Conservation (phyloP, 306 rosid genomes). For the Glycine soja region DNA sequence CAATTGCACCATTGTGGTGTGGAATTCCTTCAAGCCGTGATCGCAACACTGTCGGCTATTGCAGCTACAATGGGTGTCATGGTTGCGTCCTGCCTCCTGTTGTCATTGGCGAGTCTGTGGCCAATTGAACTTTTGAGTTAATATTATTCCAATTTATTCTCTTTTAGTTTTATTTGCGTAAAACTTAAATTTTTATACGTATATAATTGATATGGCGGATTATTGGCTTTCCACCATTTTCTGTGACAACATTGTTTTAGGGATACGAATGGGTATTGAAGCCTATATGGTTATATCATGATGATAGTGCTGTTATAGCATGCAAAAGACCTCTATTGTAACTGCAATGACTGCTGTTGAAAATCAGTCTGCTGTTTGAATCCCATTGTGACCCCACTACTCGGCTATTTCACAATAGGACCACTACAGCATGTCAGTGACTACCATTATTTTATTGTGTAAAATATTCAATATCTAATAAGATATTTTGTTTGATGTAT, state of each 20-base stretch:
- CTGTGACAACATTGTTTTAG: not conserved
- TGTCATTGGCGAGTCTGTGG: not conserved
- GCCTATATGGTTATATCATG: not conserved
- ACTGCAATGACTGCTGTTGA: not conserved
- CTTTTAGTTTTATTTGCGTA: not conserved
- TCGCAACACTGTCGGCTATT: not conserved
- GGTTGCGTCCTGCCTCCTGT: not conserved
- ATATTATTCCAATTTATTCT: not conserved
- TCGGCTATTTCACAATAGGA: not conserved
- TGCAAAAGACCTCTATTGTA: not conserved
- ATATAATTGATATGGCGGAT: not conserved
- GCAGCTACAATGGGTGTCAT: not conserved
- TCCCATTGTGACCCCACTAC: not conserved
- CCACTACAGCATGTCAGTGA: not conserved
- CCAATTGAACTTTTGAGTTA: not conserved
- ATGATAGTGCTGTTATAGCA: not conserved
- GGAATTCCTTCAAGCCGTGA: not conserved
- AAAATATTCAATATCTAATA: not conserved
- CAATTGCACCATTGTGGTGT: too few relatives aligned
- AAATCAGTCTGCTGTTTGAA: not conserved
- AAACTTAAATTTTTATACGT: not conserved
- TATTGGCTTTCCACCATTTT: not conserved
- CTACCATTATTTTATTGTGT: conserved; percentile 1
- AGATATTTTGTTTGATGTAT: conserved; percentile 16
- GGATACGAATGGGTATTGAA: not conserved